Conservation (phyloP, 2,329 filamentous ascomycete genomes). For the Arthrobotrys sphaeroides region DNA sequence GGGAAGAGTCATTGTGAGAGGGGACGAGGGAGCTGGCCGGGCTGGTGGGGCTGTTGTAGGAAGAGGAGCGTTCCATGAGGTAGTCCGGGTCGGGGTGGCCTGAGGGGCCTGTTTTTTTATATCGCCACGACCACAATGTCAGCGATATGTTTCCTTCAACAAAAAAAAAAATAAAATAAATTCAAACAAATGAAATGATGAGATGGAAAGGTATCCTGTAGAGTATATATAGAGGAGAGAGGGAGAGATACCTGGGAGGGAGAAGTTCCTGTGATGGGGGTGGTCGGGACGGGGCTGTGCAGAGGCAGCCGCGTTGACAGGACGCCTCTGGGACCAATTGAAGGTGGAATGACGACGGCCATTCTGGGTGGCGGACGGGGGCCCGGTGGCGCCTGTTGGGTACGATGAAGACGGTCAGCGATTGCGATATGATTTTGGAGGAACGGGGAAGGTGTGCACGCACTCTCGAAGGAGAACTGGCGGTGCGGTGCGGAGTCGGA, state of each 20-base stretch:
- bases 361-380: conserved; percentile 30
- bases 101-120: conserved; percentile 16
- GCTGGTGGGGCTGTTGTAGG: conserved; percentile 24
- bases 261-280: conserved; percentile 45
- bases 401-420: neutral
- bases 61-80: conserved; percentile 26
- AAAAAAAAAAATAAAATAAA: neutral
- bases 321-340: conserved; percentile 35
- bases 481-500: conserved; percentile 28
- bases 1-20: conserved; percentile 6
- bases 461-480: conserved; percentile 45
- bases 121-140: neutral
- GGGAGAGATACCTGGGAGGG: conserved; percentile 30
- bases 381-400: conserved; percentile 8
- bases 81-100: conserved; percentile 7
- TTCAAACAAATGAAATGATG: neutral
- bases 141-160: neutral
- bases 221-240: neutral
- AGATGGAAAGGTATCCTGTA: neutral
- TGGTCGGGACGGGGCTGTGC: conserved; percentile 43
- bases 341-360: conserved; percentile 48
- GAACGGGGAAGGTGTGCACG: conserved; percentile 11
- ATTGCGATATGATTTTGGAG: too few species aligned
- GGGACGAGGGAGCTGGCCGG: conserved; percentile 7
- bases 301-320: conserved; percentile 45